Conservation (phyloP, 192 early-diverging fungal genomes). For the Phlyctochytrium planicorne region DNA sequence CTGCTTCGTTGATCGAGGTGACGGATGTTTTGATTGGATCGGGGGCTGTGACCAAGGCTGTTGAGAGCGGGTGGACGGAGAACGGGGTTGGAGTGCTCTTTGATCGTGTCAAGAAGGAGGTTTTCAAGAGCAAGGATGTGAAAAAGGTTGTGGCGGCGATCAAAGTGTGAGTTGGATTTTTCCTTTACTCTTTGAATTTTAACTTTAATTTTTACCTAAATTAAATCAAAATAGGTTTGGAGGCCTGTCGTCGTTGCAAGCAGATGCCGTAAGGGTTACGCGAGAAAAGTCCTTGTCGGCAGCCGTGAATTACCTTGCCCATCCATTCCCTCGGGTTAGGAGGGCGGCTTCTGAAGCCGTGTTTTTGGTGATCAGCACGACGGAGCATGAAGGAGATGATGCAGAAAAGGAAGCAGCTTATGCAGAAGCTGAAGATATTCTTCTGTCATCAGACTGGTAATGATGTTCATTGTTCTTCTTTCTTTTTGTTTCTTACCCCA, state of each 20-base stretch:
- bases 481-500: neutral
- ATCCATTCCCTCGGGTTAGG: conserved; percentile 79
- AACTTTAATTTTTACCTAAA: conserved; percentile 7
- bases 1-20: conserved; percentile 65
- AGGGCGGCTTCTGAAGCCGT: conserved; percentile 68
- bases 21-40: conserved; percentile 64
- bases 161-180: conserved; percentile 56
- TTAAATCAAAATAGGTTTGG: conserved; percentile 36
- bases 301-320: conserved; percentile 63
- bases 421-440: conserved; percentile 60
- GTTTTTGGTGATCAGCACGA: conserved; percentile 55
- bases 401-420: too few species aligned
- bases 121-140: conserved; percentile 53
- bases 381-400: conserved; percentile 36
- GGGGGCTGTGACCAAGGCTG: conserved; percentile 39
- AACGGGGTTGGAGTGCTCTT: conserved; percentile 28
- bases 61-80: conserved; percentile 8
- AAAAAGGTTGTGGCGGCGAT: conserved; percentile 65
- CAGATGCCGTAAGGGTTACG: conserved; percentile 7
- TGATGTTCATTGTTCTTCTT: conserved; percentile 5
- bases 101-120: conserved; percentile 44
- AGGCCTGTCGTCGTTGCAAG: conserved; percentile 42
- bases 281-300: conserved; percentile 55
- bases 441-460: conserved; percentile 70
- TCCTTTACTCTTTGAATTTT: neutral